Evolutionary conservation across 176 grass and related monocot species (phyloP).

Genomic region (Alloteropsis semialata): DNA sequence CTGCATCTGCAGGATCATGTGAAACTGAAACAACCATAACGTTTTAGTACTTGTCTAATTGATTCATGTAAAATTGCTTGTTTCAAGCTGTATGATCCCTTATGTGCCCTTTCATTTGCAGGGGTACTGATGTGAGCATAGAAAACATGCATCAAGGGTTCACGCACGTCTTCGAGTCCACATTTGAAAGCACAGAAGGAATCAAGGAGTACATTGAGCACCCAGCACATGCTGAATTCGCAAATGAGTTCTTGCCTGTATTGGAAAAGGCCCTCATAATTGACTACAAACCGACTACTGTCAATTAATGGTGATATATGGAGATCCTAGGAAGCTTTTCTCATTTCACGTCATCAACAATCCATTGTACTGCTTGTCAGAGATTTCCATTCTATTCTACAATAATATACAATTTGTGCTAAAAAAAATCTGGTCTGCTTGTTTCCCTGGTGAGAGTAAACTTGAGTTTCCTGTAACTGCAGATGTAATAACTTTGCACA

Average conservation of each 20-base stretch:
- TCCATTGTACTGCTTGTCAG: not conserved
- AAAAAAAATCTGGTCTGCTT: not conserved
- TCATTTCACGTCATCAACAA: not conserved
- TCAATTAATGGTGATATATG: not conserved
- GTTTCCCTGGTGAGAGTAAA: not conserved
- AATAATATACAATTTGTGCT: not conserved
- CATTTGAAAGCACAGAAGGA: constrained; percentile 62
- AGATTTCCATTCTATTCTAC: not conserved
- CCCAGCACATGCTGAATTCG: constrained; percentile 67
- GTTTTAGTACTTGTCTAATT: not conserved
- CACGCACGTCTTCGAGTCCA: constrained; percentile 86
- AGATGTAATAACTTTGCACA: not conserved
- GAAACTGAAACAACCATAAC: not conserved
- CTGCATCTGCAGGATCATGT: not conserved
- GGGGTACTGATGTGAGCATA: constrained; percentile 84
- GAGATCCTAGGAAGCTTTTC: not conserved
- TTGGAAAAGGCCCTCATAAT: constrained; percentile 56
- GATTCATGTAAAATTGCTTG: not conserved
- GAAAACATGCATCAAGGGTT: constrained; percentile 88
- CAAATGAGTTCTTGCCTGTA: constrained; percentile 44
- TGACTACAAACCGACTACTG: constrained; percentile 48
- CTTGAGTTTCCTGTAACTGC: not conserved
- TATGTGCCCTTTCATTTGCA: constrained; percentile 10
- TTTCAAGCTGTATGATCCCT: not conserved
- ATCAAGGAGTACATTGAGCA: constrained; percentile 71